A percentile compares a stretch with the other conserved stretches of the same genome.
These are phyloP conservation scores for Papiliotrema fonsecae DNA, from an alignment of 1,284 basidiomycete genomes.

Conservation along the genomic window DNA sequence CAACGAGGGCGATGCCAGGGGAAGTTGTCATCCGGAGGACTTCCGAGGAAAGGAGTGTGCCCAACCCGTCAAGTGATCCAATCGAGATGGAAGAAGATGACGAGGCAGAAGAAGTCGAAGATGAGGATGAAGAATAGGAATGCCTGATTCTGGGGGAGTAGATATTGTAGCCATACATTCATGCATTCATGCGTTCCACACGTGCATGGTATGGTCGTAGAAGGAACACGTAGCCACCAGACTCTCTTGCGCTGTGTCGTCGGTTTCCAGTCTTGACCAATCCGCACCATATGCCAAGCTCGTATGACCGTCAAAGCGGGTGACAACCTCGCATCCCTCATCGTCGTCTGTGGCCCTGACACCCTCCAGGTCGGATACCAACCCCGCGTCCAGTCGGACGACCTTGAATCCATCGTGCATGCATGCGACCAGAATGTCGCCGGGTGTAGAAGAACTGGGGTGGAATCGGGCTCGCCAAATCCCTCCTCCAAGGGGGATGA, in stretches of 20 bases:
- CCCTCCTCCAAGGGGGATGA: constrained; percentile 77
- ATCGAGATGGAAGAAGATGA: constrained; percentile 31
- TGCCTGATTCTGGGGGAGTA: too few species aligned
- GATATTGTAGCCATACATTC: too few species aligned
- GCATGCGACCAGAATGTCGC: constrained; percentile 79
- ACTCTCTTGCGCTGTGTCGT: constrained; percentile 47
- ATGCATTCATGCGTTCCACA: constrained; percentile 74
- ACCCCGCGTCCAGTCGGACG: constrained; percentile 51
- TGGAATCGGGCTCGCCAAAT: constrained; percentile 98
- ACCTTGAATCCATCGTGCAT: constrained; percentile 98
- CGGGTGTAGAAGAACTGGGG: constrained; percentile 57
- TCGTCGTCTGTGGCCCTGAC: constrained; percentile 6
- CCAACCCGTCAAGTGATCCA: too few species aligned
- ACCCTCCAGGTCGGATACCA: background rate
- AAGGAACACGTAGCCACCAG: constrained; percentile 89
- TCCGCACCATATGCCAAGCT: constrained; percentile 93
- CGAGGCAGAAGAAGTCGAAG: constrained; percentile 11
- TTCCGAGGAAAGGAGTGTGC: constrained; percentile 20
- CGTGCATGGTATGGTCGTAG: constrained; percentile 80
- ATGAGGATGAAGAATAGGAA: constrained; percentile 21
- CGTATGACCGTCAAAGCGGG: constrained; percentile 69
- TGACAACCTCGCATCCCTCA: constrained; percentile 47
- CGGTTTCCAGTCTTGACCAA: constrained; percentile 64
- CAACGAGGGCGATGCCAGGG: constrained; percentile 6
- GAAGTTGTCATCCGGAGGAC: constrained; percentile 6